Percentiles rank a stretch among this genome's conserved stretches.
These are phyloP conservation scores for Plasmodium cynomolgi DNA, from an alignment of 169 alveolate genomes.

Conservation along the genomic window DNA sequence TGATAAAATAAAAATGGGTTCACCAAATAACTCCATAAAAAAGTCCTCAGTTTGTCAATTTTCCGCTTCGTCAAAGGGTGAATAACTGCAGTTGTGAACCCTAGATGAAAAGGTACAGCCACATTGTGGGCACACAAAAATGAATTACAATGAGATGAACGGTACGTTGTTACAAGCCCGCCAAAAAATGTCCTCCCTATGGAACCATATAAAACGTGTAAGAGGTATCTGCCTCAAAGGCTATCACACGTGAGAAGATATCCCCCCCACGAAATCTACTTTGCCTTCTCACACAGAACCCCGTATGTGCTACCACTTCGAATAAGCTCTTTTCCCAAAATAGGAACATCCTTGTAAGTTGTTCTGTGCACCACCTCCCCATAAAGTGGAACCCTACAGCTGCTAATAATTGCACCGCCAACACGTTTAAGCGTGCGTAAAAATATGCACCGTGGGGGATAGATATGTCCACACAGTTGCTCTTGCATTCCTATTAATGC, in stretches of 20 bases:
- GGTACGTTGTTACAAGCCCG: not conserved
- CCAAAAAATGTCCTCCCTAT: not conserved
- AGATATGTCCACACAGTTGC: not conserved
- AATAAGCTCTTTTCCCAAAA: not conserved
- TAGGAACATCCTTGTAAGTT: not conserved
- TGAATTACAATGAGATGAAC: not conserved
- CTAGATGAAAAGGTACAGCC: not conserved
- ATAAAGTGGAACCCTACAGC: not conserved
- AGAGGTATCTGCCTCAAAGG: not conserved
- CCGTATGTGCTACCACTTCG: not conserved
- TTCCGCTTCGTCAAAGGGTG: not conserved
- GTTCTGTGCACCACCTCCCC: not conserved
- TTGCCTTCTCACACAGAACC: not conserved
- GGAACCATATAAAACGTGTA: not conserved
- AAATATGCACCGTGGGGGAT: not conserved
- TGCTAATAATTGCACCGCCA: not conserved
- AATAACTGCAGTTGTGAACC: not conserved
- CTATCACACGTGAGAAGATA: not conserved
- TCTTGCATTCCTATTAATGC: not conserved
- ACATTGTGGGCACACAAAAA: not conserved
- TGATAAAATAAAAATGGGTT: not conserved
- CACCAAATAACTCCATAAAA: not conserved
- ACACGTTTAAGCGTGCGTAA: not conserved
- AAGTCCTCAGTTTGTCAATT: not conserved
- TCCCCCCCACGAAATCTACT: not conserved